These are phyloP conservation scores for Arachis stenosperma DNA, from an alignment of 306 rosid genomes.

Conservation along the genomic window DNA sequence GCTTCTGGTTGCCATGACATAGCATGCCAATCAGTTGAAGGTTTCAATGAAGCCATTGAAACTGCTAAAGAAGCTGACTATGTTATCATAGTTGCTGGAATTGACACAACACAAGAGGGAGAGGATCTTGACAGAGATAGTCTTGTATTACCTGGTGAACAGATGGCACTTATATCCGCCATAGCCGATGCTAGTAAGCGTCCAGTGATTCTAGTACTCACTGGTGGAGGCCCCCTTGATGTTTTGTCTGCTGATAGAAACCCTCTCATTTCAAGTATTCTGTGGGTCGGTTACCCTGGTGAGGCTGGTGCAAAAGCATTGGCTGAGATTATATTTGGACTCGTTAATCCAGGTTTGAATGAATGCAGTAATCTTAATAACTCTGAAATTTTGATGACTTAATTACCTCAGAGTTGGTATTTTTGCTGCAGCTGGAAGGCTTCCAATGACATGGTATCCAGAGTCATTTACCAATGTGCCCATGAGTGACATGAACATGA, in stretches of 20 bases:
- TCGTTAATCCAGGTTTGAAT: constrained; percentile 76
- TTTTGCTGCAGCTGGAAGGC: constrained; percentile 69
- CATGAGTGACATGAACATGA: constrained; percentile 88
- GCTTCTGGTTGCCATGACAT: constrained; percentile 71
- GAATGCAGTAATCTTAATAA: too few relatives aligned
- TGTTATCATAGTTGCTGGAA: constrained; percentile 72
- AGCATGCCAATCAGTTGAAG: constrained; percentile 59
- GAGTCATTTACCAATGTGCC: constrained; percentile 79
- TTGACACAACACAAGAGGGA: constrained; percentile 68
- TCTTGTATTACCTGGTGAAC: constrained; percentile 83
- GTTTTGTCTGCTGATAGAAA: constrained; percentile 67
- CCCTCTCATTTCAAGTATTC: constrained; percentile 69
- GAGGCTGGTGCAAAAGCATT: constrained; percentile 90
- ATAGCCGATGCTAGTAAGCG: constrained; percentile 66
- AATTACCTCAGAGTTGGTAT: constrained; percentile 23
- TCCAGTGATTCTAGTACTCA: constrained; percentile 77
- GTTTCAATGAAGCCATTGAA: constrained; percentile 64
- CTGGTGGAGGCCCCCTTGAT: constrained; percentile 93
- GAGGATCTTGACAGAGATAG: constrained; percentile 89
- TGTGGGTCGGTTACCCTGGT: constrained; percentile 95
- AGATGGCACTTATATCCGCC: constrained; percentile 58
- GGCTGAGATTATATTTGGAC: constrained; percentile 83
- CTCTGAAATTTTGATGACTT: neutral
- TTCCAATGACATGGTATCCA: constrained; percentile 90
- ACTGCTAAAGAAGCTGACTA: constrained; percentile 63